Evolutionary conservation across 2,329 filamentous ascomycete genomes (phyloP), one percentile per base, ranked within the genome.

Genomic region (Neonectria hederae): DNA sequence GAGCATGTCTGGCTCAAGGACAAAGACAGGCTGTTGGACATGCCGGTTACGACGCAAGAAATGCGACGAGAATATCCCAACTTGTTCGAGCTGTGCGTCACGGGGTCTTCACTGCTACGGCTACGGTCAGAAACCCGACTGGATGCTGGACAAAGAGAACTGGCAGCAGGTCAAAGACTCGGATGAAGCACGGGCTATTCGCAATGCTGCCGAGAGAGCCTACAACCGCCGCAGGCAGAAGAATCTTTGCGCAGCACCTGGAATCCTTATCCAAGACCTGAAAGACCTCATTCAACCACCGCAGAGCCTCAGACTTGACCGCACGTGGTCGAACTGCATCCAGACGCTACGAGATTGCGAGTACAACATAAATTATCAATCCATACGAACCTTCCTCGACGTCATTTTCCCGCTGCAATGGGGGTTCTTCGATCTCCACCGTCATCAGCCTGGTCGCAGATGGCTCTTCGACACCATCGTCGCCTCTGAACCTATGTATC

Each of bases 391-490:
- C 11, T 63, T 63, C 28, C 60, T 63, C 1, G 40, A 63, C 22
- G 54, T 63, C 28, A 59, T 63, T 26, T 63, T 63, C 24, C 60
- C 60, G 2, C 60, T 63, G 1, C 60, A 63, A 19, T 63, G 60
- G 60, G 60, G 60, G 8, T 63, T 63, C 6, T 63, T 53, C n/a
- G 43, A 35, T 8, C 59, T 62, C 43, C 26, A 24, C 45, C 30
- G 30, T 32, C 22, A 30, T 7, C 54, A 54, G 30, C 28, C 54
- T 40, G 48, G 48, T 9, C 60, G 60, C 46, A 54, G 19, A 53
- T 63, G 60, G 60, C 54, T 63, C 21, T 63, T 63, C 53, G 54
- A 63, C 38, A 59, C 48, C 10, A 63, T 63, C 21, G 13, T 63
- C 22, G 48, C 60, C 54, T 63, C 54, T 1, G 48, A 63, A 11